Evolutionary conservation across 345 rosid species (phyloP).

Genomic region (Eucalyptus brandiana): DNA sequence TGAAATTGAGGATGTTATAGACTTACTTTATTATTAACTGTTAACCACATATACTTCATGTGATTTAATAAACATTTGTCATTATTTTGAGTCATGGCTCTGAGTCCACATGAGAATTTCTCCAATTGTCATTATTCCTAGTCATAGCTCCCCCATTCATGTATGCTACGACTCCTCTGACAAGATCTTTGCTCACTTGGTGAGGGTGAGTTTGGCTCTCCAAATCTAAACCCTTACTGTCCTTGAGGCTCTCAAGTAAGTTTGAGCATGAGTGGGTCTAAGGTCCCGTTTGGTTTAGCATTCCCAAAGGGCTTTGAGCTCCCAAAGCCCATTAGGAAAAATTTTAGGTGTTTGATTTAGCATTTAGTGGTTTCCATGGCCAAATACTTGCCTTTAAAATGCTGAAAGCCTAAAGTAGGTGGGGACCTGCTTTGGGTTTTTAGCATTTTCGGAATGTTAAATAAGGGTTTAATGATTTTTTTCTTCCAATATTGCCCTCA

Average conservation of each 20-base stretch:
- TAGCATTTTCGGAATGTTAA: too few species aligned
- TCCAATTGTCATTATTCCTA: not conserved
- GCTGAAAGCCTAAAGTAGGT: too few species aligned
- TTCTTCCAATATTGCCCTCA: too few species aligned
- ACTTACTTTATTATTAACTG: not conserved
- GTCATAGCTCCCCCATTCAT: not conserved
- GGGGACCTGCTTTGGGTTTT: too few species aligned
- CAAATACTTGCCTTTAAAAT: too few species aligned
- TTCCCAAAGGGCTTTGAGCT: fast-evolving
- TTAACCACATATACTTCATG: not conserved
- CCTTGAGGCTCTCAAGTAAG: not conserved
- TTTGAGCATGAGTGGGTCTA: fast-evolving
- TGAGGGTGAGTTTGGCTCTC: not conserved
- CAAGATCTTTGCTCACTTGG: not conserved
- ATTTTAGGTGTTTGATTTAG: fast-evolving
- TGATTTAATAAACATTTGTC: too few species aligned
- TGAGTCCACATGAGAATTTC: not conserved
- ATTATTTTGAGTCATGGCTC: not conserved
- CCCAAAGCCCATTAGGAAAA: fast-evolving
- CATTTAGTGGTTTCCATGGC: fast-evolving
- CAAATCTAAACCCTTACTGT: fast-evolving
- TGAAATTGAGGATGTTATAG: not conserved
- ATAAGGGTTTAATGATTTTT: too few species aligned
- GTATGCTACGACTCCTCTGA: fast-evolving
- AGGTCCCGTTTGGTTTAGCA: fast-evolving